Evolutionary conservation across 2,329 filamentous ascomycete species (phyloP), one percentile per base, ranked within the genome.

Genomic region (Fusarium guadeloupense): DNA sequence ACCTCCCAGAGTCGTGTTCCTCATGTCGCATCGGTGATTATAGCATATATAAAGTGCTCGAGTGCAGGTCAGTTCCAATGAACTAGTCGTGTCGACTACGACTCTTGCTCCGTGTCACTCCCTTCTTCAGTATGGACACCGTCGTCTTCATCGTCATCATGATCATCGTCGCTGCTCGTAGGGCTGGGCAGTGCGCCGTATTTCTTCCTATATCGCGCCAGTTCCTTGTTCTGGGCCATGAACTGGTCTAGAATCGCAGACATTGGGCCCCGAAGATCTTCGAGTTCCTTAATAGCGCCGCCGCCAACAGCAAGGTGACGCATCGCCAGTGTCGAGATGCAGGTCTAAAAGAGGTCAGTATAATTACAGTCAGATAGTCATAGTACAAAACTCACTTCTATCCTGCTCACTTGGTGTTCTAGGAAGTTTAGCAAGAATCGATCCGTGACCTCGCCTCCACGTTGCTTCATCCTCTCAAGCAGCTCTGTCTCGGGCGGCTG

Each of bases 351-450:
- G 14, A 34, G 13, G 57, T 76, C 66, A 76, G 69, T 42, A 40
- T 48, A 44, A 20, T 19, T n/a, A 21, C 42, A 13, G 26, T 35
- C 13, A 39, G 17, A 10, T 5, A 9, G 30, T 16, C 13, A 87
- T 77, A 94, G 92, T 86, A 98, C 93, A 30, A n/a, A 53, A 45
- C 89, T 77, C 81, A 96, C 93, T 87, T 99, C 95, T 74, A 99
- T 96, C 71, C 95, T 87, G 74, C 91, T 93, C 67, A 99, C 90
- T 82, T 97, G 93, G 73, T 98, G 93, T 74, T 96, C 93, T 75
- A 98, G 85, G 71, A 99, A 92, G 71, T 92, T 93, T 51, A 96
- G 78, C 76, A 98, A 80, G 76, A 96, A 94, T 47, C 86, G 83
- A 80, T 98, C 95, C 23, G 93, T 92, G 48, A 97, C 86, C 73